Base-by-base conservation (phyloP, 176 grass and related monocot species). In the Saccharum officinarum region DNA sequence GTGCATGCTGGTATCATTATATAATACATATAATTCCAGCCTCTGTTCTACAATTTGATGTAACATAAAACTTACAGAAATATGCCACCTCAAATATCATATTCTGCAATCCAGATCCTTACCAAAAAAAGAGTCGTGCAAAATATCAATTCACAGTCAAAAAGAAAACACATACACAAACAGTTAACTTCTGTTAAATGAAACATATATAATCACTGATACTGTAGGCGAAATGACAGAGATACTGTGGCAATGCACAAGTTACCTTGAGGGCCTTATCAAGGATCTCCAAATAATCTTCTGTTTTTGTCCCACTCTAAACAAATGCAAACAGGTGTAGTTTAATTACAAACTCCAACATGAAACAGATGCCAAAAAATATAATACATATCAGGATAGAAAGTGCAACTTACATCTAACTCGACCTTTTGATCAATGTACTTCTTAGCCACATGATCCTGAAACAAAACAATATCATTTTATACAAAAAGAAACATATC, bases 381-480 rank as follows among this genome's bases (percentile, higher is more conserved):
- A 77, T 63, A 81, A 47, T 17, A 49, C 45, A 71, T 33, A 84
- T 67, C 17, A 64, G 2, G 30, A 36, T 49, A 83, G 14, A 23
- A 66, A 38, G 52, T 46, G 38, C 20, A 36, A 86, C 85, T 82
- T 90, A 95, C 88, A 39, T 74, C 38, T 55, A 95, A 65, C 71
- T 95, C 87, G 50, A 95, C 79, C 79, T 92, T 92, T 78, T 92
- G 87, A 87, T 94, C 86, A 79, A 92, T 92, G 72, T 83, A 89
- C 47, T 82, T 69, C 77, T 80, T 87, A 69, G 87, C 92, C 39
- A 79, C 84, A 73, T 74, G 81, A 72, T 92, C 93, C 90, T 95
- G 71, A 83, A 86, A 70, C 39, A 55, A 79, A 88, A 78, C 54
- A 13, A 88, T 55, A 66, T 28, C 28, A 2, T 4, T 69, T 78